phyloP scores from a whole-genome alignment of 768 basidiomycete species.

The Boletus huronensis region DNA sequence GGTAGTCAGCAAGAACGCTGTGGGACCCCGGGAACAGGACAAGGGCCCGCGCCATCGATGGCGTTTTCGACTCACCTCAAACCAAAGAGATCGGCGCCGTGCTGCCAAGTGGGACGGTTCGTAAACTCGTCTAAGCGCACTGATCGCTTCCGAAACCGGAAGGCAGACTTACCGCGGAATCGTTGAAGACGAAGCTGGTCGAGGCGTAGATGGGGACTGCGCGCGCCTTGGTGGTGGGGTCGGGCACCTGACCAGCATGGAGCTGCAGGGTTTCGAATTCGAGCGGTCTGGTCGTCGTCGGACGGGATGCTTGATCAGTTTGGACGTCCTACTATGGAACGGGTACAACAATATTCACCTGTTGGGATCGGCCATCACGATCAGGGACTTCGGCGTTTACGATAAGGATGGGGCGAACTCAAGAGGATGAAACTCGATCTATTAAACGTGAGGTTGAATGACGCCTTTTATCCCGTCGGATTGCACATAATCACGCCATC shows the following conservation, averaged over 20 bases:
- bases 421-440: not conserved
- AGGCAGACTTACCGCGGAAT: slow-evolving; percentile 39
- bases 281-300: slow-evolving; percentile 28
- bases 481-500: not conserved
- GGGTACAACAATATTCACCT: slow-evolving; percentile 9
- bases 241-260: slow-evolving; percentile 55
- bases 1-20: not conserved
- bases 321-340: not conserved
- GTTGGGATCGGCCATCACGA: slow-evolving; percentile 24
- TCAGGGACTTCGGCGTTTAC: not conserved
- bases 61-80: slow-evolving; percentile 30
- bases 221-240: slow-evolving; percentile 53
- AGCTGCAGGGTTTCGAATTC: slow-evolving; percentile 64
- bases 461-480: too few species aligned
- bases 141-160: not conserved
- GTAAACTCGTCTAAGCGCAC: slow-evolving; percentile 1
- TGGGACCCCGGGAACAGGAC: not conserved
- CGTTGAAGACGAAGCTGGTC: slow-evolving; percentile 55
- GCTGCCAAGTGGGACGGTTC: slow-evolving; percentile 27
- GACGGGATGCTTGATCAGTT: not conserved
- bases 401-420: not conserved
- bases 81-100: slow-evolving; percentile 53
- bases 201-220: slow-evolving; percentile 63
- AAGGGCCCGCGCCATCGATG: not conserved
- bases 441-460: not conserved